A percentile compares a stretch with the other conserved stretches of the same genome.
These are phyloP conservation scores for Sporothrix inflata DNA, from an alignment of 2,329 filamentous ascomycete species.

Conservation along the genomic window DNA sequence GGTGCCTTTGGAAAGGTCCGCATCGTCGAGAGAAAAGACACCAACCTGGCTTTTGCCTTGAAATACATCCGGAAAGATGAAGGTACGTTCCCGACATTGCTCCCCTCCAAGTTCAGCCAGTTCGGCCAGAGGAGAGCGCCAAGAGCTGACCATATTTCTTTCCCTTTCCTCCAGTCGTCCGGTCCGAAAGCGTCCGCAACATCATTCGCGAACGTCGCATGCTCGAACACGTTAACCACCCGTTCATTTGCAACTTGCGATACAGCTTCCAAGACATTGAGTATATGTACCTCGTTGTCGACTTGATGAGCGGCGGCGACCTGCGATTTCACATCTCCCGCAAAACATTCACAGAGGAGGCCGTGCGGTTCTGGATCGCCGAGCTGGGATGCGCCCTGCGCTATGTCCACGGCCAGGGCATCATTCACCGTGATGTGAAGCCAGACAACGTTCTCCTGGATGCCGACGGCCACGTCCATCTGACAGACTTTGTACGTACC, in stretches of 20 bases:
- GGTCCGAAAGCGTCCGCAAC: conserved; percentile 96
- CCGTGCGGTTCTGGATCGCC: conserved; percentile 95
- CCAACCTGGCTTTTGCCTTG: conserved; percentile 87
- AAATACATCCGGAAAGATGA: conserved; percentile 99
- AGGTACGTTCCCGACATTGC: conserved; percentile 57
- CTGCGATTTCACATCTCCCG: conserved; percentile 96
- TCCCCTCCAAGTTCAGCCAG: background rate
- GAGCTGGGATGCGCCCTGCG: conserved; percentile 88
- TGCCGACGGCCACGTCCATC: conserved; percentile 88
- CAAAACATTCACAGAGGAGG: conserved; percentile 97
- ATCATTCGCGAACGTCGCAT: conserved; percentile 97
- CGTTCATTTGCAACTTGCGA: conserved; percentile 96
- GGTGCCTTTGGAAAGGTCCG: conserved; percentile 98
- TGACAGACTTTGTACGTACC: conserved; percentile 86
- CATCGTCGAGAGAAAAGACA: conserved; percentile 98
- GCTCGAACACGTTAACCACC: conserved; percentile 97
- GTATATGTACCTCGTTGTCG: conserved; percentile 98
- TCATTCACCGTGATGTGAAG: conserved; percentile 90
- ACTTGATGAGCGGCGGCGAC: conserved; percentile 97
- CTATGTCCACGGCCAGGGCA: conserved; percentile 83
- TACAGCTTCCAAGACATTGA: conserved; percentile 99
- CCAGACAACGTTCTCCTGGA: conserved; percentile 90
- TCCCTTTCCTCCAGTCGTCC: conserved; percentile 69
- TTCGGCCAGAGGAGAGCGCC: background rate
- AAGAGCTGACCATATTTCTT: background rate